Evolutionary conservation across 768 basidiomycete species (phyloP), one percentile per base, ranked within the genome.

Genomic region (Termitomyces bulborhizus): DNA sequence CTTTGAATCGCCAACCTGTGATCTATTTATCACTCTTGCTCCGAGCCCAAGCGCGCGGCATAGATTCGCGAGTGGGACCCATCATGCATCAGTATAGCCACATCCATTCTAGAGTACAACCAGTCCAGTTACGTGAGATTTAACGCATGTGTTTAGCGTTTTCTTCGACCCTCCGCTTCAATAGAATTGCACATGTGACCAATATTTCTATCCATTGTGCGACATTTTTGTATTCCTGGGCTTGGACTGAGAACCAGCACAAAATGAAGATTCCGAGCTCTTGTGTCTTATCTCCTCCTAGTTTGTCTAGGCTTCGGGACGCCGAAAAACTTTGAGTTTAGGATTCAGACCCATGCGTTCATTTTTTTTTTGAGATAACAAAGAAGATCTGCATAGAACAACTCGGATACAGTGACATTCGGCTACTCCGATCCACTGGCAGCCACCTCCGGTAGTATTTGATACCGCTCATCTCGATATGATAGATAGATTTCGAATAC

Each of bases 161-260:
- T 24, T 58, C 59, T 58, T 62, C 58, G 63, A 62, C 64, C 63
- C 63, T 65, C 67, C 68, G 68, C 63, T 70, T 70, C 72, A 69
- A 72, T 70, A 63, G 59, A 53, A 47, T 46, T 4, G 54, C 57
- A 50, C 70, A 70, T 71, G 69, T 69, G 72, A 73, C 61, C 62
- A 46, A 54, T 40, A 39, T 29, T 57, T 57, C 59, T 57, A 61
- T 54, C 57, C 57, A 59, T 58, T 29, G 3, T 55, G 51, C 37
- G 13, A 37, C 55, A 58, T 32, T 9, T 8, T 8, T 9, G 51
- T 47, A 57, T 42, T 48, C 49, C 27, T 48, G 16, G 31, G 51
- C 40, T 46, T 26, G 26, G 4, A 24, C 12, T 36, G 52, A 34
- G 21, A 21, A 27, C 42, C 18, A 56, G 18, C 40, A n/a, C 46